phyloP scores from a whole-genome alignment of 768 basidiomycete species.

The Suillus bovinus region DNA sequence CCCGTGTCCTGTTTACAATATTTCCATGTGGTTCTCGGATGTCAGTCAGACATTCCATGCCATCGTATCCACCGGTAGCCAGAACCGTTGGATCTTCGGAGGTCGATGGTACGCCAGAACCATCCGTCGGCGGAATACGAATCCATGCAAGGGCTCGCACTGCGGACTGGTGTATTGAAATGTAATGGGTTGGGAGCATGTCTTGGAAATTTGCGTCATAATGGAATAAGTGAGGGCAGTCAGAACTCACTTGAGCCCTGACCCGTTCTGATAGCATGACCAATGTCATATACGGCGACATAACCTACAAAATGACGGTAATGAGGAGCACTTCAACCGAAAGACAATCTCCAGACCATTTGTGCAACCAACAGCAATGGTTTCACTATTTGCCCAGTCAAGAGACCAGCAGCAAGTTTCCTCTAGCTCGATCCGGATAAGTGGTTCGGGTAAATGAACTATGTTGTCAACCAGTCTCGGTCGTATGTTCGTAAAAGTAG shows the following conservation, averaged over 20 bases:
- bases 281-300: slow-evolving; percentile 60
- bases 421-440: slow-evolving; percentile 71
- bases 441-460: slow-evolving; percentile 65
- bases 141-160: slow-evolving; percentile 79
- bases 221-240: not conserved
- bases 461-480: slow-evolving; percentile 2
- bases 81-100: slow-evolving; percentile 71
- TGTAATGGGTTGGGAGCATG: slow-evolving; percentile 69
- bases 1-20: slow-evolving; percentile 77
- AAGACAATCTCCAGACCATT: slow-evolving; percentile 55
- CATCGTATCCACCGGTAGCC: slow-evolving; percentile 80
- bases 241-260: slow-evolving; percentile 32
- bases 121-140: slow-evolving; percentile 56
- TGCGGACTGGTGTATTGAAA: slow-evolving; percentile 75
- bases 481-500: not conserved
- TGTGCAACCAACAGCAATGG: slow-evolving; percentile 80
- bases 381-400: slow-evolving; percentile 88
- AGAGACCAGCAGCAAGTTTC: slow-evolving; percentile 77
- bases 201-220: slow-evolving; percentile 16
- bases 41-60: slow-evolving; percentile 73
- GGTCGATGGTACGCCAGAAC: slow-evolving; percentile 44
- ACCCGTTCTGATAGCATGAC: slow-evolving; percentile 38
- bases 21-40: slow-evolving; percentile 68
- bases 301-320: slow-evolving; percentile 38
- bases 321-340: not conserved